Evolutionary conservation across 768 basidiomycete genomes (phyloP).

Genomic region (Pleurotus eryngii): DNA sequence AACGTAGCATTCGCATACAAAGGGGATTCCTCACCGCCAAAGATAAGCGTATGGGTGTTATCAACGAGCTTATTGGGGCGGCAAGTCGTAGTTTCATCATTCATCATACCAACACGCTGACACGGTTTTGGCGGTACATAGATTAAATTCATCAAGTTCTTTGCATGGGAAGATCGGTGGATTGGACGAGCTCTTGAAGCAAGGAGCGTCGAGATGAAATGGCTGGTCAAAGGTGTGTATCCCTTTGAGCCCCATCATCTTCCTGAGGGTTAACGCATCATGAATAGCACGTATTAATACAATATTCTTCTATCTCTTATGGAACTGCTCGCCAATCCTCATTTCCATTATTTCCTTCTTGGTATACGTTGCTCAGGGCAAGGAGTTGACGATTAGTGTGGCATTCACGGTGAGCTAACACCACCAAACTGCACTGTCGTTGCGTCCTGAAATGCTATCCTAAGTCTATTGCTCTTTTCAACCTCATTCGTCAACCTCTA

Average conservation of each 20-base stretch:
- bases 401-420: conserved; percentile 74
- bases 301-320: conserved; percentile 67
- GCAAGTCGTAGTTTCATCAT: conserved; percentile 26
- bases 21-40: conserved; percentile 57
- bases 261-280: background rate
- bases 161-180: conserved; percentile 80
- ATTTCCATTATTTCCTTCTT: conserved; percentile 82
- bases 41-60: conserved; percentile 74
- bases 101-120: background rate
- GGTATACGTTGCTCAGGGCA: conserved; percentile 65
- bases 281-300: conserved; percentile 63
- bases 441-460: background rate
- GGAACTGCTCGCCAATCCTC: conserved; percentile 73
- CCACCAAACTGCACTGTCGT: background rate
- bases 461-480: conserved; percentile 76
- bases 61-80: conserved; percentile 75
- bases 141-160: conserved; percentile 82
- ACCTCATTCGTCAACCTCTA: conserved; percentile 72
- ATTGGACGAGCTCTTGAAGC: conserved; percentile 61
- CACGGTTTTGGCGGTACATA: conserved; percentile 14
- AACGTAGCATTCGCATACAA: conserved; percentile 55
- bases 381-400: conserved; percentile 70
- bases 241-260: background rate
- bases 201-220: conserved; percentile 66
- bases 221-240: conserved; percentile 66